Evolutionary conservation across 2,329 filamentous ascomycete genomes (phyloP).

Genomic region (Geosmithia putterillii): DNA sequence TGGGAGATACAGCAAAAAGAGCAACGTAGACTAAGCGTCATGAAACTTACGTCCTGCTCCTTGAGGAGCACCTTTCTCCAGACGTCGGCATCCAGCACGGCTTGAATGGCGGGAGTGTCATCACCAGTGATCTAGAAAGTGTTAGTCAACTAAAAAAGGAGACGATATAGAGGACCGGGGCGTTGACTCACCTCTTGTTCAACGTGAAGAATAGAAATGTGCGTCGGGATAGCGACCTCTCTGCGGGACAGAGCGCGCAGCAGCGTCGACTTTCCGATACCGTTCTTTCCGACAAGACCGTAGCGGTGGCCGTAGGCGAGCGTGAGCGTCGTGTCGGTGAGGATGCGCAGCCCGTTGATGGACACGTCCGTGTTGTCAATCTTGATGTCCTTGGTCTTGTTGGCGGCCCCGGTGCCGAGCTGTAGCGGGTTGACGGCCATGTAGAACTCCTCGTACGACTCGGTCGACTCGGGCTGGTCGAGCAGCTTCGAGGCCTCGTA

Average conservation of each 20-base stretch:
- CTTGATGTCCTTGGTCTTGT: constrained; percentile 98
- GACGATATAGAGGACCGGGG: too few species aligned
- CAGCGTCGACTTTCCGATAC: constrained; percentile 96
- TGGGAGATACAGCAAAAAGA: background rate
- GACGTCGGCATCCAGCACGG: constrained; percentile 92
- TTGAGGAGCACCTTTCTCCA: constrained; percentile 92
- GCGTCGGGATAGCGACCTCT: constrained; percentile 89
- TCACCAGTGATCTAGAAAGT: constrained; percentile 68
- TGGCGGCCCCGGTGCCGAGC: constrained; percentile 52
- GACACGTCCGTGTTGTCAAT: constrained; percentile 91
- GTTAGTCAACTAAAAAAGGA: background rate
- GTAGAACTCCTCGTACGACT: constrained; percentile 98
- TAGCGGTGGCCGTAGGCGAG: constrained; percentile 89
- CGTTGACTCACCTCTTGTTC: constrained; percentile 86
- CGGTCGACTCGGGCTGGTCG: constrained; percentile 66
- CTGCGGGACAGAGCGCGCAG: constrained; percentile 81
- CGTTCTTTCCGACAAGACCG: constrained; percentile 96
- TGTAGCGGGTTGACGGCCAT: constrained; percentile 98
- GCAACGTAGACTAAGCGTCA: background rate
- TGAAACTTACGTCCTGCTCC: constrained; percentile 62
- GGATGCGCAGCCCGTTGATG: constrained; percentile 77
- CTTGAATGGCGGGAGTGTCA: constrained; percentile 88
- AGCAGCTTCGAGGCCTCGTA: constrained; percentile 91
- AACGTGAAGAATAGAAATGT: constrained; percentile 97
- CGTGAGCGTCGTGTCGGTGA: constrained; percentile 82